Percentiles rank a stretch among this genome's conserved stretches.
phyloP scores from a whole-genome alignment of 768 basidiomycete genomes.

The Hericium erinaceus region DNA sequence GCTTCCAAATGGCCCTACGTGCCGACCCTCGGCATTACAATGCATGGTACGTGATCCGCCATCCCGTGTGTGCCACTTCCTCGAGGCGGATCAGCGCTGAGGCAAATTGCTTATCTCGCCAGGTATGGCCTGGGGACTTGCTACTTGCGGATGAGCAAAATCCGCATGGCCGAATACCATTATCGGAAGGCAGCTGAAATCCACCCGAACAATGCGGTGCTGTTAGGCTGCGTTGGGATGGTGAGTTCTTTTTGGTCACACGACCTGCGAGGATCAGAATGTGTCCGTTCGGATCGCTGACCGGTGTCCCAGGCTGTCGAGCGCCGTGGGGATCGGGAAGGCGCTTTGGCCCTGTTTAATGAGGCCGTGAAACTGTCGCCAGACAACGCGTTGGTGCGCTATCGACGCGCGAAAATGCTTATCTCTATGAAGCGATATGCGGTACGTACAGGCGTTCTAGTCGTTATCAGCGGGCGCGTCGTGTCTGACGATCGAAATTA shows the following conservation, averaged over 20 bases:
- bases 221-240: constrained; percentile 93
- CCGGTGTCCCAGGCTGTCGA: constrained; percentile 63
- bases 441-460: constrained; percentile 39
- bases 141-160: constrained; percentile 90
- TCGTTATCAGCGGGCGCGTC: background rate
- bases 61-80: background rate
- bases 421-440: constrained; percentile 76
- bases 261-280: background rate
- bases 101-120: constrained; percentile 14
- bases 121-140: constrained; percentile 99
- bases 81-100: background rate
- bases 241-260: constrained; percentile 40
- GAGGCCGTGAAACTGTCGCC: constrained; percentile 72
- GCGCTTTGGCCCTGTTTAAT: constrained; percentile 74
- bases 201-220: constrained; percentile 91
- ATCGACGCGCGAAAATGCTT: constrained; percentile 87
- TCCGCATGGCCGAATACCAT: constrained; percentile 92
- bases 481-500: constrained; percentile 16
- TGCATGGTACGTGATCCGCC: constrained; percentile 71
- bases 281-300: constrained; percentile 5
- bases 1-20: constrained; percentile 87
- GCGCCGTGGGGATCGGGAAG: constrained; percentile 66
- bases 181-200: constrained; percentile 88
- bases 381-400: constrained; percentile 87
- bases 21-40: constrained; percentile 93